phyloP scores from a whole-genome alignment of 768 basidiomycete genomes.

The Russula brevipes region DNA sequence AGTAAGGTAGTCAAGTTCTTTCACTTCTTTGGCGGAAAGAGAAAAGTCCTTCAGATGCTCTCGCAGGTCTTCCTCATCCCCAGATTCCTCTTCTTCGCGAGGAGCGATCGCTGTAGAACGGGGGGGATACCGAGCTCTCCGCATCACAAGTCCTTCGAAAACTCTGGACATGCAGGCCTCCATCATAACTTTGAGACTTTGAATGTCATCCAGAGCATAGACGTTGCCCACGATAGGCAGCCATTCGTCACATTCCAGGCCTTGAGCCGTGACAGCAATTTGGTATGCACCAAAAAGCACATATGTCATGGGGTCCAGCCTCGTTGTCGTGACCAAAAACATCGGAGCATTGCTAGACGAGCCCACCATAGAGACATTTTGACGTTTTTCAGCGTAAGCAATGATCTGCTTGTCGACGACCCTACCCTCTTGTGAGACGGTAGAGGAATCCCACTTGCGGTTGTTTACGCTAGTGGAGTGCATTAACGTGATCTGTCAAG shows the following conservation, averaged over 20 bases:
- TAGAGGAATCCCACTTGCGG: conserved; percentile 46
- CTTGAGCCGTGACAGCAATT: conserved; percentile 60
- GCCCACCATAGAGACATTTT: conserved; percentile 53
- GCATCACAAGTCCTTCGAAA: conserved; percentile 70
- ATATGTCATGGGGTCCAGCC: conserved; percentile 83
- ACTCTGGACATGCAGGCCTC: conserved; percentile 84
- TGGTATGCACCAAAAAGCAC: conserved; percentile 87
- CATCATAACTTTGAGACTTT: conserved; percentile 70
- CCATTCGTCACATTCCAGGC: conserved; percentile 88
- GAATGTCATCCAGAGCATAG: conserved; percentile 75
- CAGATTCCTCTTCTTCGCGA: conserved; percentile 50
- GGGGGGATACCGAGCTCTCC: conserved; percentile 38
- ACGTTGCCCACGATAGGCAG: conserved; percentile 73
- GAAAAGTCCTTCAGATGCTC: conserved; percentile 39
- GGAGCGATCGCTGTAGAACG: conserved; percentile 35
- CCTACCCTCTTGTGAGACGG: conserved; percentile 29
- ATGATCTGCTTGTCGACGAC: conserved; percentile 64
- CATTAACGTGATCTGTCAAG: conserved; percentile 60
- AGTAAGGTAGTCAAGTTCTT: conserved; percentile 70
- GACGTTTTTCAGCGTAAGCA: conserved; percentile 79
- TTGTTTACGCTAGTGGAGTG: conserved; percentile 86
- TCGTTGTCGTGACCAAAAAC: conserved; percentile 75
- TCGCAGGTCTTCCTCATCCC: conserved; percentile 48
- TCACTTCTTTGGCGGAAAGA: conserved; percentile 62
- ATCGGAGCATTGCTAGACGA: conserved; percentile 40